Conservation (phyloP, 768 basidiomycete species). For the Boletus rufocinnamomeus region DNA sequence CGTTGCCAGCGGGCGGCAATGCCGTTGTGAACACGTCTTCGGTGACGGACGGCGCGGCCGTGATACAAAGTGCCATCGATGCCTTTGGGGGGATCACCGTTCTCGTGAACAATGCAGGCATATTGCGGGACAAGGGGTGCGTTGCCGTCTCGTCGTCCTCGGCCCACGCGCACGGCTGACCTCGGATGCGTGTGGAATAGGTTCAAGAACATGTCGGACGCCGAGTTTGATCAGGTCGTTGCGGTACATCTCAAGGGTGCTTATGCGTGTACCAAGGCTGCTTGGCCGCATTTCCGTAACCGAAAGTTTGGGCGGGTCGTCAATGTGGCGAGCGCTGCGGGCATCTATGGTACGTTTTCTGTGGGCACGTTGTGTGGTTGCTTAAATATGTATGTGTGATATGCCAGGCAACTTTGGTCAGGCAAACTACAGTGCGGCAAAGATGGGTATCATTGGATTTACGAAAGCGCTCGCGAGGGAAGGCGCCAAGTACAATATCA, state of each 20-base stretch:
- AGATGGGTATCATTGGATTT: slow-evolving; percentile 93
- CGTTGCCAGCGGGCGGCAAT: slow-evolving; percentile 73
- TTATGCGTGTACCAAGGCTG: slow-evolving; percentile 90
- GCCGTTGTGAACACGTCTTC: slow-evolving; percentile 87
- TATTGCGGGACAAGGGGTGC: slow-evolving; percentile 78
- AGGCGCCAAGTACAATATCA: slow-evolving; percentile 90
- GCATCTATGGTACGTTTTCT: slow-evolving; percentile 71
- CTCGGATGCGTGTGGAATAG: slow-evolving; percentile 38
- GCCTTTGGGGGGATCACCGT: slow-evolving; percentile 83
- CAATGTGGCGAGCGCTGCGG: slow-evolving; percentile 94
- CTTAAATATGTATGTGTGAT: not conserved
- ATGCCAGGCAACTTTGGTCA: slow-evolving; percentile 88
- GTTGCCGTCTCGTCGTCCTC: slow-evolving; percentile 17
- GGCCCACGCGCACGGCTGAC: not conserved
- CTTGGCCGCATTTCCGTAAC: slow-evolving; percentile 93
- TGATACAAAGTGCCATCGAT: slow-evolving; percentile 84
- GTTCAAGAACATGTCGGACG: slow-evolving; percentile 97
- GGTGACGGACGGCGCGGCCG: slow-evolving; percentile 81
- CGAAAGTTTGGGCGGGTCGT: slow-evolving; percentile 94
- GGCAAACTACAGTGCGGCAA: slow-evolving; percentile 96
- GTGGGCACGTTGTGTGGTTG: not conserved
- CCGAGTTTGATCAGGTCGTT: slow-evolving; percentile 87
- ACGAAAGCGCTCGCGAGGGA: slow-evolving; percentile 92
- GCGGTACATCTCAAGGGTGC: slow-evolving; percentile 94
- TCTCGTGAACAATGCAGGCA: slow-evolving; percentile 96